Percentiles rank a stretch among this genome's conserved stretches.
These are phyloP conservation scores for Metschnikowia proteae DNA, from an alignment of 805 yeast genomes.

Conservation along the genomic window DNA sequence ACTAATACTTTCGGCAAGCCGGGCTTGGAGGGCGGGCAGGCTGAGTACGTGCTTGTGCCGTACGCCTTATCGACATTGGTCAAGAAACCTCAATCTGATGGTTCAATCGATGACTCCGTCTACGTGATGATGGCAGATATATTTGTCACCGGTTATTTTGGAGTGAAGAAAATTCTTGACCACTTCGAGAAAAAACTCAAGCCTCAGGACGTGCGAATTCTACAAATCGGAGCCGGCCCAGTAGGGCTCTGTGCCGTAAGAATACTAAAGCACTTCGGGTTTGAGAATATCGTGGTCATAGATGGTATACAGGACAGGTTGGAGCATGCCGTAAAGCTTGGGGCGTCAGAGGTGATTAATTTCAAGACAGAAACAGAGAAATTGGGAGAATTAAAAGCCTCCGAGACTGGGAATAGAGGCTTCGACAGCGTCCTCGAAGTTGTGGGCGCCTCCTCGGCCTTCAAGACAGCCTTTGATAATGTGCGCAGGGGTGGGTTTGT, in stretches of 20 bases:
- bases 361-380: slow-evolving; percentile 33
- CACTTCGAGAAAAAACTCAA: slow-evolving; percentile 12
- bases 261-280: slow-evolving; percentile 43
- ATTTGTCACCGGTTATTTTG: slow-evolving; percentile 60
- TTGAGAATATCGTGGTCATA: slow-evolving; percentile 43
- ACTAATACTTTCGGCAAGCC: slow-evolving; percentile 57
- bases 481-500: slow-evolving; percentile 58
- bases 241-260: slow-evolving; percentile 53
- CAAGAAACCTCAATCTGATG: slow-evolving; percentile 33
- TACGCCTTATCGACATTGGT: slow-evolving; percentile 49
- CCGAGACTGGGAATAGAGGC: slow-evolving; percentile 45
- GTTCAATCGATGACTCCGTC: slow-evolving; percentile 38
- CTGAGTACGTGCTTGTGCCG: slow-evolving; percentile 59
- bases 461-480: slow-evolving; percentile 47
- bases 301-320: slow-evolving; percentile 49
- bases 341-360: slow-evolving; percentile 48
- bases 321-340: slow-evolving; percentile 42
- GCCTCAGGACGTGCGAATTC: slow-evolving; percentile 33
- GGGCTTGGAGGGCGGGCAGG: slow-evolving; percentile 59
- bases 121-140: slow-evolving; percentile 61
- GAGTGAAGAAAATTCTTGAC: slow-evolving; percentile 48
- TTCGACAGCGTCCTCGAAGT: slow-evolving; percentile 61
- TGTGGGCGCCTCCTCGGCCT: slow-evolving; percentile 53
- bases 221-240: slow-evolving; percentile 60
- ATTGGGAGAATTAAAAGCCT: slow-evolving; percentile 25